Percentiles rank a stretch among this genome's conserved stretches.
Conservation (phyloP, 2,329 filamentous ascomycete genomes). For the Fusarium sp. region DNA sequence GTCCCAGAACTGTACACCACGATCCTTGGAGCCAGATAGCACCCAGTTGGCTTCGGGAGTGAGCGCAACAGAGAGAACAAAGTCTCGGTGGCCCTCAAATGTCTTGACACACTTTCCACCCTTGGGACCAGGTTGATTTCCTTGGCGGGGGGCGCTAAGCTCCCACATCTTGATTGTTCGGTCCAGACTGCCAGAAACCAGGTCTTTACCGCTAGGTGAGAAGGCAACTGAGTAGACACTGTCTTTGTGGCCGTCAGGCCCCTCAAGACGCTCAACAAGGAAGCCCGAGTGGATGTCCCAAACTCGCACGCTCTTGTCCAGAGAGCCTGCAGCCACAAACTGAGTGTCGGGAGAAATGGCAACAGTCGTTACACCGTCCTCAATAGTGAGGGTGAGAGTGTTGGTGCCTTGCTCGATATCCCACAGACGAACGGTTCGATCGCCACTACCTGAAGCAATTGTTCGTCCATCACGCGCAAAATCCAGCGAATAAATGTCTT, state of each 20-base stretch:
- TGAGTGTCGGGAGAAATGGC: constrained; percentile 97
- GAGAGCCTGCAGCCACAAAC: constrained; percentile 92
- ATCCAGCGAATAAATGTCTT: constrained; percentile 97
- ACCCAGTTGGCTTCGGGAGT: constrained; percentile 97
- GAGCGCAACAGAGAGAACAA: constrained; percentile 94
- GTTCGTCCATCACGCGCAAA: constrained; percentile 94
- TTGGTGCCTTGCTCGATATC: constrained; percentile 89
- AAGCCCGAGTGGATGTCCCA: constrained; percentile 93
- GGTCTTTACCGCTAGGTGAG: constrained; percentile 90
- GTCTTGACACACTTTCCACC: constrained; percentile 95
- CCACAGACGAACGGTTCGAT: constrained; percentile 95
- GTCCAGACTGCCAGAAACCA: constrained; percentile 95
- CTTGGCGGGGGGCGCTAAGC: constrained; percentile 79
- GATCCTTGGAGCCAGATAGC: constrained; percentile 96
- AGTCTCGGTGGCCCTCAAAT: constrained; percentile 98
- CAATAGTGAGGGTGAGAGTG: constrained; percentile 89
- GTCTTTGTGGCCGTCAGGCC: constrained; percentile 94
- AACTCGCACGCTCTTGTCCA: constrained; percentile 97
- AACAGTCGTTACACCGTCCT: constrained; percentile 97
- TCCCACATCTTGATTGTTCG: constrained; percentile 99
- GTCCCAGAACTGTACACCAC: constrained; percentile 99
- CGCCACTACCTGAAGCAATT: constrained; percentile 95
- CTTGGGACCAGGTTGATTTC: constrained; percentile 78
- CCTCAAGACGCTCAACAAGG: constrained; percentile 92
- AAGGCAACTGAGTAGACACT: constrained; percentile 98